phyloP scores from a whole-genome alignment of 306 rosid species.

The Cicer pinnatifidum region DNA sequence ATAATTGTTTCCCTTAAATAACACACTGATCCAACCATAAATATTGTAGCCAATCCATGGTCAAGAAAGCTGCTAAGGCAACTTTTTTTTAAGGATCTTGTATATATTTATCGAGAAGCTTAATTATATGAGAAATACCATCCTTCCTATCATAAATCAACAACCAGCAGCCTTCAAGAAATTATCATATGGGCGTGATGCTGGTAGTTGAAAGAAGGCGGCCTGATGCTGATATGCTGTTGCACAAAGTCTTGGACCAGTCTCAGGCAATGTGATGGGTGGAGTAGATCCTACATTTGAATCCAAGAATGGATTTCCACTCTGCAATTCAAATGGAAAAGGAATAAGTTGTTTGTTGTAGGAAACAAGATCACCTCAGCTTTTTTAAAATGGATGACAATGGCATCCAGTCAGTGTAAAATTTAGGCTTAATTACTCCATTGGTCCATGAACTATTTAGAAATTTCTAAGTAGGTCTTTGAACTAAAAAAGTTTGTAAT shows the following conservation, averaged over 20 bases:
- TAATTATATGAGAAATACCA: constrained; percentile 19
- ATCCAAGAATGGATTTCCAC: constrained; percentile 69
- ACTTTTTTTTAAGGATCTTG: constrained; percentile 36
- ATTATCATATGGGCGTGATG: constrained; percentile 77
- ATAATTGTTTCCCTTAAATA: constrained; percentile 13
- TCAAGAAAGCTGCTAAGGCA: constrained; percentile 39
- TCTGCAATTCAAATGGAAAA: constrained; percentile 53
- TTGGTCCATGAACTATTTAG: neutral
- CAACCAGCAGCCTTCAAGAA: constrained; percentile 86
- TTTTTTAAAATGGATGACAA: constrained; percentile 35
- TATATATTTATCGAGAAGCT: constrained; percentile 32
- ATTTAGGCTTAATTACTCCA: neutral
- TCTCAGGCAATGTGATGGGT: constrained; percentile 48
- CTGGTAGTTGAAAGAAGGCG: constrained; percentile 69
- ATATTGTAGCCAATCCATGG: constrained; percentile 34
- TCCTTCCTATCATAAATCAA: constrained; percentile 45
- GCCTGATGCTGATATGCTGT: constrained; percentile 64
- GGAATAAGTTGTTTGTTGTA: constrained; percentile 18
- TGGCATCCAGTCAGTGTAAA: constrained; percentile 12
- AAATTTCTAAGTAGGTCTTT: neutral
- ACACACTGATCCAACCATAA: constrained; percentile 32
- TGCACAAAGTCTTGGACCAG: constrained; percentile 59
- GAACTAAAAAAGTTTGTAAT: neutral
- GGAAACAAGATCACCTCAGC: constrained; percentile 10
- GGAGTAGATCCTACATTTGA: constrained; percentile 46